Conservation (phyloP, 164 flowering plant genomes). For the Liriodendron chinense region DNA sequence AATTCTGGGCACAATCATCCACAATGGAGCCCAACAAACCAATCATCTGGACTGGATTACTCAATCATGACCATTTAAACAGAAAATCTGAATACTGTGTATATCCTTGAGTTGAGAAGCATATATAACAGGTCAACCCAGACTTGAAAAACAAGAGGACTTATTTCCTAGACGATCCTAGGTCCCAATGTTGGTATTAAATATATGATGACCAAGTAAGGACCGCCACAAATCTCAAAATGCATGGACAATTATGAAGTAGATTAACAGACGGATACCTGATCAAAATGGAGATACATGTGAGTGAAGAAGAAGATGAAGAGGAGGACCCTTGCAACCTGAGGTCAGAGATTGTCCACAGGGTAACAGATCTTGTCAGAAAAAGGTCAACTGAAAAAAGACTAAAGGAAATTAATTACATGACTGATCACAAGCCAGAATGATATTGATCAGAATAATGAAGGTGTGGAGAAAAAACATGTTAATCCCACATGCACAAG, state of each 20-base stretch:
- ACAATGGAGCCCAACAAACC: too few relatives aligned
- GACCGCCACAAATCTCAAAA: not conserved
- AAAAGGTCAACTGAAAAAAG: not conserved
- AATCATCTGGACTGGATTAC: too few relatives aligned
- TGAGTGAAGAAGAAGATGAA: conserved; percentile 62
- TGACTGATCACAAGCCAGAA: not conserved
- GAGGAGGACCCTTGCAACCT: conserved; percentile 68
- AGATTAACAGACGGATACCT: conserved; percentile 30
- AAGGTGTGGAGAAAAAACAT: not conserved
- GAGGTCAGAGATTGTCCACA: conserved; percentile 13
- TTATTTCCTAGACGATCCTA: too few relatives aligned
- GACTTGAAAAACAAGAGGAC: too few relatives aligned
- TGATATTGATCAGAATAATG: not conserved
- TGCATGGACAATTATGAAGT: not conserved
- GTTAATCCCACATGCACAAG: too few relatives aligned
- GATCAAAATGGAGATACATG: conserved; percentile 57
- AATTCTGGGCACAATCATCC: not conserved
- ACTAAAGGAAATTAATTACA: not conserved
- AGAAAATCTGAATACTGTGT: too few relatives aligned
- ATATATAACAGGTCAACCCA: too few relatives aligned
- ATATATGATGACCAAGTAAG: not conserved
- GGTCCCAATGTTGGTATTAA: not conserved
- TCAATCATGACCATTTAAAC: too few relatives aligned
- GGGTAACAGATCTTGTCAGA: conserved; percentile 5
- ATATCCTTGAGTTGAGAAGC: too few relatives aligned